phyloP scores from a whole-genome alignment of 192 early-diverging fungal genomes.

The Backusella mclennaniae region DNA sequence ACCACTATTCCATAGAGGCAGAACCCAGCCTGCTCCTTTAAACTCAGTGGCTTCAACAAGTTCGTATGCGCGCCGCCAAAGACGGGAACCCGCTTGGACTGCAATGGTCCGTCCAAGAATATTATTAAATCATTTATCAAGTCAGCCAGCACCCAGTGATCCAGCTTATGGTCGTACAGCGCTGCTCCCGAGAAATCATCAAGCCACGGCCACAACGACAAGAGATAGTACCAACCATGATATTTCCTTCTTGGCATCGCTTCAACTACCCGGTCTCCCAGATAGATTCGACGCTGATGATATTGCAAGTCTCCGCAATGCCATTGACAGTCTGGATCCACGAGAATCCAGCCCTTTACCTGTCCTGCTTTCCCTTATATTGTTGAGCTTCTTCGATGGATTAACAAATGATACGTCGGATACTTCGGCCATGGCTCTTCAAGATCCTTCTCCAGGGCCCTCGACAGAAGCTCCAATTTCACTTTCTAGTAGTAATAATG shows the following conservation, averaged over 20 bases:
- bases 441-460: neutral
- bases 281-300: neutral
- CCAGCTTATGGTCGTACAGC: neutral
- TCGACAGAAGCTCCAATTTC: constrained; percentile 11
- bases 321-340: neutral
- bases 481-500: neutral
- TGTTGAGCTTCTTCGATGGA: neutral
- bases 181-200: neutral
- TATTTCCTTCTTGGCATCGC: neutral
- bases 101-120: constrained; percentile 2
- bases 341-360: neutral
- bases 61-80: constrained; percentile 11
- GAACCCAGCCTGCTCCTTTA: neutral
- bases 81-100: constrained; percentile 1
- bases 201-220: neutral
- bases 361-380: neutral
- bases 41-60: neutral
- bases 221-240: neutral
- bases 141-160: neutral
- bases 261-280: neutral
- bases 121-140: neutral
- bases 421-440: neutral
- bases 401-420: neutral
- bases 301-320: neutral
- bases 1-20: neutral